phyloP scores from a whole-genome alignment of 2,329 filamentous ascomycete genomes.

The Grosmannia clavigera region DNA sequence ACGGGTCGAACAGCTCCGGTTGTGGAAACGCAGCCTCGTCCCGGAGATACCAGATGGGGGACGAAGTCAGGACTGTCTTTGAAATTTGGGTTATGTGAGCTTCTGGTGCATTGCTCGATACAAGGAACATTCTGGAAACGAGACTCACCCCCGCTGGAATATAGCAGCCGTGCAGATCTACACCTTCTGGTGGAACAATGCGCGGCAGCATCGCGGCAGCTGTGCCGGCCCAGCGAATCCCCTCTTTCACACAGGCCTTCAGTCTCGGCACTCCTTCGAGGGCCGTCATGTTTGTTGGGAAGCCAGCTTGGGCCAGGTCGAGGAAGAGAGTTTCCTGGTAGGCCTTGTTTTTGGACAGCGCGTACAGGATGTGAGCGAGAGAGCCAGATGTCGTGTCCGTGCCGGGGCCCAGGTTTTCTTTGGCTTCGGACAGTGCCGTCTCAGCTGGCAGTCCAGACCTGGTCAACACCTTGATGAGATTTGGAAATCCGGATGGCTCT shows the following conservation, averaged over 20 bases:
- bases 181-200: conserved; percentile 4
- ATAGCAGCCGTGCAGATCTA: conserved; percentile 3
- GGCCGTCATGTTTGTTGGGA: conserved; percentile 7
- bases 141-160: conserved; percentile 3
- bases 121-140: background rate
- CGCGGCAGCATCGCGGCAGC: conserved; percentile 9
- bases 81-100: background rate
- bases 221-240: conserved; percentile 7
- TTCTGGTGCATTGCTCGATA: background rate
- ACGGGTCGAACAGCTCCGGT: conserved; percentile 4
- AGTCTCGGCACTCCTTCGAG: conserved; percentile 5
- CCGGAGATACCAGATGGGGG: conserved; percentile 8
- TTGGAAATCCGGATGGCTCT: background rate
- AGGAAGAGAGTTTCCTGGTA: conserved; percentile 6
- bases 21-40: conserved; percentile 4
- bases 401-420: conserved; percentile 9
- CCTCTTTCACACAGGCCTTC: conserved; percentile 7
- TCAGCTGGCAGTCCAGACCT: conserved; percentile 2
- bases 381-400: conserved; percentile 8
- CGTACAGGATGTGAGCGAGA: conserved; percentile 7
- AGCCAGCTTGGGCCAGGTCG: conserved; percentile 1
- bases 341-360: conserved; percentile 1
- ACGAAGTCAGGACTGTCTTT: conserved; percentile 6
- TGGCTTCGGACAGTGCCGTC: conserved; percentile 6
- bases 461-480: background rate